Percentiles rank a stretch among this genome's conserved stretches.
Evolutionary conservation across 768 basidiomycete species (phyloP).

Genomic region (Lentinula lateritia): DNA sequence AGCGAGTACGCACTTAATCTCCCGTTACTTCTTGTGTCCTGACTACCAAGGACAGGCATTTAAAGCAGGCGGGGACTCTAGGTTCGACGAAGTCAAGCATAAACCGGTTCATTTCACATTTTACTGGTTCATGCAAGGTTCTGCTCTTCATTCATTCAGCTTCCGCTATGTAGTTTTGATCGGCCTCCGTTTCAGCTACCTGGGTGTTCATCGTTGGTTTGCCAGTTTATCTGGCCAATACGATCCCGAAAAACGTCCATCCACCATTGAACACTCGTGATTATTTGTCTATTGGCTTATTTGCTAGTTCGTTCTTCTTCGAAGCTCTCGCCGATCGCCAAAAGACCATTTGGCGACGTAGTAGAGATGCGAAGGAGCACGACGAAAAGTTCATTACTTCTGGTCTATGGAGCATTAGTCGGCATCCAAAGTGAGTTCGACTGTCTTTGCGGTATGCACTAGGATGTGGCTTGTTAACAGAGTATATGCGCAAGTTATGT

Average conservation of each 20-base stretch:
- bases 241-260: conserved; percentile 42
- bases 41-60: conserved; percentile 19
- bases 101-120: conserved; percentile 42
- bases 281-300: conserved; percentile 48
- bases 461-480: neutral
- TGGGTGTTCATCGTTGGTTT: conserved; percentile 69
- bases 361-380: conserved; percentile 57
- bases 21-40: neutral
- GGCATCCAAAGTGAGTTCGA: conserved; percentile 65
- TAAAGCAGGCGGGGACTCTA: conserved; percentile 40
- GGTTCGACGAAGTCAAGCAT: conserved; percentile 47
- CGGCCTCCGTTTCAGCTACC: conserved; percentile 31
- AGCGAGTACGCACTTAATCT: neutral
- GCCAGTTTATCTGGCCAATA: conserved; percentile 62
- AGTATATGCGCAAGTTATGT: conserved; percentile 45
- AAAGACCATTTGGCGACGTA: conserved; percentile 57
- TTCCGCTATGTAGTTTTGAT: neutral
- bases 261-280: conserved; percentile 51
- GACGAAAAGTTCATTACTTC: conserved; percentile 64
- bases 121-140: conserved; percentile 62
- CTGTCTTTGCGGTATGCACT: neutral
- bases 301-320: conserved; percentile 49
- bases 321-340: conserved; percentile 63
- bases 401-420: conserved; percentile 61
- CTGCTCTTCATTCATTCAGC: neutral